Base-by-base conservation (phyloP, 2,329 filamentous ascomycete species). In the Geosmithia putterillii region DNA sequence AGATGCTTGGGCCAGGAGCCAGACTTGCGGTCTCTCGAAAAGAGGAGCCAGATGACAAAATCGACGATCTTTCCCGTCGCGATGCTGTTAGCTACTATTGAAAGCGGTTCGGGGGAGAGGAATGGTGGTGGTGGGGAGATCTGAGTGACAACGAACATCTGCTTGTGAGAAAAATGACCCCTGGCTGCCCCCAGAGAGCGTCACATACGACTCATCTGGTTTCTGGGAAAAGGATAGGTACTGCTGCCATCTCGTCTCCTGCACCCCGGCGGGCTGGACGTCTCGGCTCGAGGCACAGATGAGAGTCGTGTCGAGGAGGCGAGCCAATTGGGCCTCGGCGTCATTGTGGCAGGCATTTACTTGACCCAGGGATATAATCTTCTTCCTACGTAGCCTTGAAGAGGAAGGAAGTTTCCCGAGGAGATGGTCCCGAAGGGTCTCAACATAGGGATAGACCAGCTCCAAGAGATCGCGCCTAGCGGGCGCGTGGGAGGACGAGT, bases 21-120 rank as follows among this genome's bases (percentile, higher is more conserved):
- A 59, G 46, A 61, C 62, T 22, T 57, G 25, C 69, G 64, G 15
- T 67, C 62, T 51, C 74, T 71, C 12, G 74, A 76, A 59, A 94
- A 95, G 2, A 95, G 66, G 9, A 76, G 70, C 77, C 83, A 88
- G 37, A 95, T 76, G 22, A 76, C 74, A 58, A 85, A 87, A 54
- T 89, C 82, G 38, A 90, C 70, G 51, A 90, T 74, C 83, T 88
- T 51, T 20, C n/a, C n/a, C n/a, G n/a, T n/a, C n/a, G n/a, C n/a
- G n/a, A n/a, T 20, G 37, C 17, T 45, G 53, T 32, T n/a, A n/a
- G n/a, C 14, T 34, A 19, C 8, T 32, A 32, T 40, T 42, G n/a
- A n/a, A n/a, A n/a, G n/a, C n/a, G n/a, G n/a, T n/a, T n/a, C n/a
- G n/a, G 18, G 41, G 23, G 50, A 42, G 44, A 42, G n/a, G 36